Conservation (phyloP, 2,329 filamentous ascomycete genomes). For the Didymosphaeria variabile region DNA sequence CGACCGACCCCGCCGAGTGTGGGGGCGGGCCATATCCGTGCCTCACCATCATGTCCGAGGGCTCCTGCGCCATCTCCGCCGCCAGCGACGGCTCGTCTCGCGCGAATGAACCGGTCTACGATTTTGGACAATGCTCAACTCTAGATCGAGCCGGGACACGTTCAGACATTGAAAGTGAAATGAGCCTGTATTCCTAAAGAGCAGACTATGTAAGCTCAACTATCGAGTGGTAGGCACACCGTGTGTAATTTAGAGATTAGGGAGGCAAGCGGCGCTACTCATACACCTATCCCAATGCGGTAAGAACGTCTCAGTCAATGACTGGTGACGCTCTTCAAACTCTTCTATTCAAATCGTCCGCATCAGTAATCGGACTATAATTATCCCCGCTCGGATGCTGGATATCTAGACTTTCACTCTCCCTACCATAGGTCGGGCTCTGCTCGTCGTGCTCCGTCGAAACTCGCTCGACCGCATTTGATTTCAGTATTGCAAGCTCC, state of each 20-base stretch:
- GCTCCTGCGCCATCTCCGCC: slow-evolving; percentile 10
- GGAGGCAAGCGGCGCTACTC: too few relatives aligned
- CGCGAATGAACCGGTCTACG: neutral
- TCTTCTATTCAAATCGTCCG: neutral
- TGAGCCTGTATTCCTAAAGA: neutral
- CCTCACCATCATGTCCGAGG: slow-evolving; percentile 6
- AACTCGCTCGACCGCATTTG: neutral
- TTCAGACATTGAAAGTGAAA: neutral
- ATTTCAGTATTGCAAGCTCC: neutral
- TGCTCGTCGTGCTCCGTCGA: neutral
- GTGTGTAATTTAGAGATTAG: neutral
- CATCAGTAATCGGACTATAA: neutral
- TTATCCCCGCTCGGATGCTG: neutral
- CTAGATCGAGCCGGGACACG: neutral
- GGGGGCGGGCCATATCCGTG: slow-evolving; percentile 4
- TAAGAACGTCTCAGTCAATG: too few relatives aligned
- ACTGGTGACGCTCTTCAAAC: neutral
- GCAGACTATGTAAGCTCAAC: neutral
- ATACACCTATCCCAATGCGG: too few relatives aligned
- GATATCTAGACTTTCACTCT: neutral
- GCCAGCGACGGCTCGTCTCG: neutral
- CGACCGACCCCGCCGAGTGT: neutral
- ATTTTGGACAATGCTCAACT: neutral
- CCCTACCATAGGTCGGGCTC: neutral
- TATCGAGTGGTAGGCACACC: neutral